phyloP scores from a whole-genome alignment of 2,329 filamentous ascomycete genomes.

The Cordyceps cicadae region DNA sequence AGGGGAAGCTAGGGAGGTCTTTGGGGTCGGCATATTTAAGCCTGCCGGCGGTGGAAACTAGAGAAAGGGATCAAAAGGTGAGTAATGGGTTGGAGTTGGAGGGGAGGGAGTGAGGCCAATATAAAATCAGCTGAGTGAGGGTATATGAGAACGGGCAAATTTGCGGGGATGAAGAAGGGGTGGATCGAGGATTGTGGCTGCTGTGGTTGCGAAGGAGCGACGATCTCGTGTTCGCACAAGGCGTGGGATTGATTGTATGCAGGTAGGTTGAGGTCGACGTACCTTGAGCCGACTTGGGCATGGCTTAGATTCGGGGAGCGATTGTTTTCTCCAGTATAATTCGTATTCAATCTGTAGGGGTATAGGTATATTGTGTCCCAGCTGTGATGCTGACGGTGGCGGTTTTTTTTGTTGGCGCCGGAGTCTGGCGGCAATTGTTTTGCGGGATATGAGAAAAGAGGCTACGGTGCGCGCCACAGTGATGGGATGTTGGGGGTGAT shows the following conservation, averaged over 20 bases:
- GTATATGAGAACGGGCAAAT: not conserved
- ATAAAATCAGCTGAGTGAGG: not conserved
- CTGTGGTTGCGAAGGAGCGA: not conserved
- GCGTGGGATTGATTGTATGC: not conserved
- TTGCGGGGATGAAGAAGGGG: conserved; percentile 5
- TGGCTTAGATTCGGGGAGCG: not conserved
- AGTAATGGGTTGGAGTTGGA: not conserved
- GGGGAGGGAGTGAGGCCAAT: not conserved
- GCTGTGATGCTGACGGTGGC: not conserved
- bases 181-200: conserved; percentile 10
- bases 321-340: not conserved
- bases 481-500: not conserved
- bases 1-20: conserved; percentile 68
- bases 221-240: conserved; percentile 4
- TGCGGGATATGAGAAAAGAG: not conserved
- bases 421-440: not conserved
- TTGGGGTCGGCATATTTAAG: conserved; percentile 65
- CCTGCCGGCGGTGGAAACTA: conserved; percentile 29
- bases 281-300: conserved; percentile 11
- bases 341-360: not conserved
- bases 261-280: not conserved
- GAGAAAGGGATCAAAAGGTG: conserved; percentile 13
- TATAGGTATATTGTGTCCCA: not conserved
- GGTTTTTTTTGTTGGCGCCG: not conserved
- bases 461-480: not conserved